Conservation (phyloP, 768 basidiomycete genomes). For the Suillus brevipes region DNA sequence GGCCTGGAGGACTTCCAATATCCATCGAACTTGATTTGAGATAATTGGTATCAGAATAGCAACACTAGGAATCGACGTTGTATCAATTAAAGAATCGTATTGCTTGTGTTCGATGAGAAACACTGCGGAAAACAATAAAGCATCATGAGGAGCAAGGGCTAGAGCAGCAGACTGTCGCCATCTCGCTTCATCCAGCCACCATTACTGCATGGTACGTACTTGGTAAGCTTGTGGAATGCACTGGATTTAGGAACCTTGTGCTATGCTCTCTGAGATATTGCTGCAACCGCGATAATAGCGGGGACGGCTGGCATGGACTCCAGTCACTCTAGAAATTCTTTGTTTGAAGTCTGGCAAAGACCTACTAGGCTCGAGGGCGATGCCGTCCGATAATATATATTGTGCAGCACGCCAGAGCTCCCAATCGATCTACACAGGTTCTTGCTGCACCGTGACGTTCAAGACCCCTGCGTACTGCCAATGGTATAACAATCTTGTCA, state of each 20-base stretch:
- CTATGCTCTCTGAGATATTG: no score
- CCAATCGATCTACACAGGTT: not conserved
- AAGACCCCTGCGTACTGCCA: not conserved
- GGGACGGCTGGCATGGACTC: not conserved
- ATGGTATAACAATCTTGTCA: not conserved
- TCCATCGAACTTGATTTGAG: constrained; percentile 79
- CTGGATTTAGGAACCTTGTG: not conserved
- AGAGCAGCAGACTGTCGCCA: not conserved
- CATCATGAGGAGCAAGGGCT: not conserved
- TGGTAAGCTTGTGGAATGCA: not conserved
- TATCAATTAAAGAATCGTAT: not conserved
- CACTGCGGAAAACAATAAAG: not conserved
- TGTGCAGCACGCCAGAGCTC: not conserved
- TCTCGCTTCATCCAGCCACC: not conserved
- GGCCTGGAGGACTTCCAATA: constrained; percentile 78
- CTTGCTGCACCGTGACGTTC: not conserved
- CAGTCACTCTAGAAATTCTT: not conserved
- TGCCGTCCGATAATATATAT: no score
- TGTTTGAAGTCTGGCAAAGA: not conserved
- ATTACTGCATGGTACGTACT: not conserved
- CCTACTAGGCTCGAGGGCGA: not conserved
- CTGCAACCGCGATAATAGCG: not conserved
- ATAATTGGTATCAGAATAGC: not conserved
- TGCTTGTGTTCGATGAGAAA: not conserved
- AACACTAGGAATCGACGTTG: not conserved